A percentile compares a stretch with the other conserved stretches of the same genome.
Evolutionary conservation across 139 green algal genomes (phyloP).

Genomic region (Chlorella ohadii): DNA sequence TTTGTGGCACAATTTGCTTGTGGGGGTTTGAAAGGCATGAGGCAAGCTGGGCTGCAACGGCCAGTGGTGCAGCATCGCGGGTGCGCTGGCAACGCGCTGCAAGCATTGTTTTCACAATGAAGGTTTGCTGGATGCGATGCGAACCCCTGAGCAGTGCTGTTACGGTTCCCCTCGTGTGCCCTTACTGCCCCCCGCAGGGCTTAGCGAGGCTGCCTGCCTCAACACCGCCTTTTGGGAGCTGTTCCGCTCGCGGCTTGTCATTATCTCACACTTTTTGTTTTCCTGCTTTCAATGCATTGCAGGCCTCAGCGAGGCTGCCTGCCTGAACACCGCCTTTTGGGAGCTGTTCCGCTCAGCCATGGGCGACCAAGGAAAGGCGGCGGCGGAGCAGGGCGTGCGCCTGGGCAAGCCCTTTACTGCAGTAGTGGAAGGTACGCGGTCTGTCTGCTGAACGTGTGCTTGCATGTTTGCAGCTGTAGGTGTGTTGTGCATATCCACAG

Average conservation of each 20-base stretch:
- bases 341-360: slow-evolving; percentile 9
- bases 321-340: slow-evolving; percentile 2
- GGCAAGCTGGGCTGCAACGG: too few relatives aligned
- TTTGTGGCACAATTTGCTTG: too few relatives aligned
- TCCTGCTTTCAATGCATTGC: not conserved
- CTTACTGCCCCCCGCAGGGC: too few relatives aligned
- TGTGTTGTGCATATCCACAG: not conserved
- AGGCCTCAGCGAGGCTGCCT: slow-evolving; percentile 10
- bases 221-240: slow-evolving; percentile 1
- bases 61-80: not conserved
- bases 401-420: not conserved
- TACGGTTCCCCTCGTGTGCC: too few relatives aligned
- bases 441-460: not conserved
- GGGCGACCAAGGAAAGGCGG: not conserved
- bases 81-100: too few relatives aligned
- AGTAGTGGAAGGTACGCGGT: not conserved
- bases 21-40: too few relatives aligned
- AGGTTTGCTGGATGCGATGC: too few relatives aligned
- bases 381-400: not conserved
- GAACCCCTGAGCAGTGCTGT: too few relatives aligned
- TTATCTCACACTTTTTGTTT: too few relatives aligned
- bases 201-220: slow-evolving; percentile 12
- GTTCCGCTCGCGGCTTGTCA: too few relatives aligned
- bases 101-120: too few relatives aligned
- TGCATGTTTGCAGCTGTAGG: not conserved